Conservation (phyloP, 1,139 yeast genomes). For the Suzukiozyma palmioleophila region DNA sequence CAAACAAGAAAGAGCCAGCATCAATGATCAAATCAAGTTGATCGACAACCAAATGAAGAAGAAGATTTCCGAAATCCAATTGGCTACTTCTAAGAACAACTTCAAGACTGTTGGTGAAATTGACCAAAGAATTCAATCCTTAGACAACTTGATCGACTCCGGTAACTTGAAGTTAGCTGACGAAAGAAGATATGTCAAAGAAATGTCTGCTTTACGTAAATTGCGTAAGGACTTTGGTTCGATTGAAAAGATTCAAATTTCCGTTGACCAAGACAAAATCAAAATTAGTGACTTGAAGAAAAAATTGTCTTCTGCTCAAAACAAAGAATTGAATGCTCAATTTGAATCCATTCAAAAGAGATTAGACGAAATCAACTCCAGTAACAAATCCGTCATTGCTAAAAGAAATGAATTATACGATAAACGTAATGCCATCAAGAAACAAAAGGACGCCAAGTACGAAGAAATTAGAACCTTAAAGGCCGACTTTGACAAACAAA, state of each 20-base stretch:
- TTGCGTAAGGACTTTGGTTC: slow-evolving; percentile 74
- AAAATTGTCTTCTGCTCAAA: slow-evolving; percentile 57
- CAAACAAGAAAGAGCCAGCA: slow-evolving; percentile 63
- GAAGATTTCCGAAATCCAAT: slow-evolving; percentile 70
- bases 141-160: slow-evolving; percentile 72
- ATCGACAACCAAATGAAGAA: slow-evolving; percentile 72
- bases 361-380: slow-evolving; percentile 54
- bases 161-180: slow-evolving; percentile 88
- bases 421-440: slow-evolving; percentile 65
- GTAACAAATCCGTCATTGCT: slow-evolving; percentile 62
- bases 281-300: slow-evolving; percentile 75
- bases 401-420: slow-evolving; percentile 61
- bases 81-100: slow-evolving; percentile 62
- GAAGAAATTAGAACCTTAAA: slow-evolving; percentile 60
- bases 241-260: slow-evolving; percentile 70
- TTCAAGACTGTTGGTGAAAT: slow-evolving; percentile 77
- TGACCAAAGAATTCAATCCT: slow-evolving; percentile 62
- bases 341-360: slow-evolving; percentile 61
- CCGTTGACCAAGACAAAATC: slow-evolving; percentile 75
- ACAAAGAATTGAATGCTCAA: slow-evolving; percentile 57
- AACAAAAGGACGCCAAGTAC: slow-evolving; percentile 66
- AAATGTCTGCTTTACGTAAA: slow-evolving; percentile 80
- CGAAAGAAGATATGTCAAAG: slow-evolving; percentile 82
- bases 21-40: slow-evolving; percentile 69
- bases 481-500: slow-evolving; percentile 65